Conservation (phyloP, 768 basidiomycete genomes). For the Kwoniella sp. region DNA sequence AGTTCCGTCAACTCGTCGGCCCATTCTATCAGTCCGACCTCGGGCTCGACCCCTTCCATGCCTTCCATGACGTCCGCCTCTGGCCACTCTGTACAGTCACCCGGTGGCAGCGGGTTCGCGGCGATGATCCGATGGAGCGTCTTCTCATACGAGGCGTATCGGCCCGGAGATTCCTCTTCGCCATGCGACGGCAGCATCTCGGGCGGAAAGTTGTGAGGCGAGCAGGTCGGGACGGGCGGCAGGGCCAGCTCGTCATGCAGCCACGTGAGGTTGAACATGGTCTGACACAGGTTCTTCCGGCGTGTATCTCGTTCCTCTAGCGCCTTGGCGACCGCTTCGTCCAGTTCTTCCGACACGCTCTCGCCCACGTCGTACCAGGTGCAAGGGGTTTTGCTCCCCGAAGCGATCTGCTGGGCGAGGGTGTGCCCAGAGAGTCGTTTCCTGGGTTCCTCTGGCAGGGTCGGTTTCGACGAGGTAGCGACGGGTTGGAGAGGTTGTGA, state of each 20-base stretch:
- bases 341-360: slow-evolving; percentile 19
- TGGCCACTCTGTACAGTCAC: slow-evolving; percentile 10
- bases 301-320: slow-evolving; percentile 28
- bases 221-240: slow-evolving; percentile 28
- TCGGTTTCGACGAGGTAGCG: slow-evolving; percentile 19
- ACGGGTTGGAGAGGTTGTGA: slow-evolving; percentile 46
- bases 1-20: slow-evolving; percentile 57
- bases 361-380: slow-evolving; percentile 35
- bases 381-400: slow-evolving; percentile 1
- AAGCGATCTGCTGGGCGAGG: slow-evolving; percentile 17
- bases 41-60: slow-evolving; percentile 74
- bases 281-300: slow-evolving; percentile 27
- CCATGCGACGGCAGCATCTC: slow-evolving; percentile 28
- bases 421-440: slow-evolving; percentile 3
- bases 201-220: slow-evolving; percentile 29
- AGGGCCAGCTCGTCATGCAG: slow-evolving; percentile 34
- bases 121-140: slow-evolving; percentile 63
- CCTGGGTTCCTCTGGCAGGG: background rate
- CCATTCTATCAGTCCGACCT: slow-evolving; percentile 68
- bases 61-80: slow-evolving; percentile 53
- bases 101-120: slow-evolving; percentile 12
- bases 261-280: slow-evolving; percentile 35
- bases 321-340: slow-evolving; percentile 19
- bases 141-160: slow-evolving; percentile 52
- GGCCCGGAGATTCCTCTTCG: slow-evolving; percentile 27